These are phyloP conservation scores for Ilex paraguariensis DNA, from an alignment of 305 asterid genomes.

Conservation along the genomic window DNA sequence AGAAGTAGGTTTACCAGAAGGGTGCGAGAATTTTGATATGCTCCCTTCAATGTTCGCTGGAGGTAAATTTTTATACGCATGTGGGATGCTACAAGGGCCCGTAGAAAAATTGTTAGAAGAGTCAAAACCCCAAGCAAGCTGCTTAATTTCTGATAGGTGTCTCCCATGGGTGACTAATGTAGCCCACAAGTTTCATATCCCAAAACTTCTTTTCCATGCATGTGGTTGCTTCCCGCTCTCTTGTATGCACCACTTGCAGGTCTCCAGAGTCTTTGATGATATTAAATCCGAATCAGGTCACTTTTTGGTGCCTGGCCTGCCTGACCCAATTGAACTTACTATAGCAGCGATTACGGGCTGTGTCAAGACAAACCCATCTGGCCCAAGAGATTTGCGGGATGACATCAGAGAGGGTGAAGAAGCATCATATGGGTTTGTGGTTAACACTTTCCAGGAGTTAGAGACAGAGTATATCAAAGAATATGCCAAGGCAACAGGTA, in stretches of 20 bases:
- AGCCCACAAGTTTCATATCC: slow-evolving; percentile 13
- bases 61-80: slow-evolving; percentile 22
- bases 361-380: neutral
- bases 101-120: slow-evolving; percentile 22
- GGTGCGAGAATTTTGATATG: slow-evolving; percentile 49
- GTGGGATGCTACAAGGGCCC: slow-evolving; percentile 23
- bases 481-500: slow-evolving; percentile 6
- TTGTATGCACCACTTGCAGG: slow-evolving; percentile 9
- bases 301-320: neutral
- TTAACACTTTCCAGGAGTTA: slow-evolving; percentile 41
- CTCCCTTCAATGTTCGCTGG: slow-evolving; percentile 20
- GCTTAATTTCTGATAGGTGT: slow-evolving; percentile 42
- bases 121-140: slow-evolving; percentile 28
- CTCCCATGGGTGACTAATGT: slow-evolving; percentile 33
- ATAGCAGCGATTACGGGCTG: neutral
- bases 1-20: slow-evolving; percentile 47
- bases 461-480: slow-evolving; percentile 28
- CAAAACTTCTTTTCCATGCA: slow-evolving; percentile 37
- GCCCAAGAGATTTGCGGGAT: slow-evolving; percentile 1
- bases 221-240: slow-evolving; percentile 40
- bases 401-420: slow-evolving; percentile 28
- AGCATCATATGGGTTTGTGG: slow-evolving; percentile 39
- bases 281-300: neutral
- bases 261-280: slow-evolving; percentile 5
- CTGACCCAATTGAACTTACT: neutral